Conservation (phyloP, 306 rosid species). For the Sesbania bispinosa region DNA sequence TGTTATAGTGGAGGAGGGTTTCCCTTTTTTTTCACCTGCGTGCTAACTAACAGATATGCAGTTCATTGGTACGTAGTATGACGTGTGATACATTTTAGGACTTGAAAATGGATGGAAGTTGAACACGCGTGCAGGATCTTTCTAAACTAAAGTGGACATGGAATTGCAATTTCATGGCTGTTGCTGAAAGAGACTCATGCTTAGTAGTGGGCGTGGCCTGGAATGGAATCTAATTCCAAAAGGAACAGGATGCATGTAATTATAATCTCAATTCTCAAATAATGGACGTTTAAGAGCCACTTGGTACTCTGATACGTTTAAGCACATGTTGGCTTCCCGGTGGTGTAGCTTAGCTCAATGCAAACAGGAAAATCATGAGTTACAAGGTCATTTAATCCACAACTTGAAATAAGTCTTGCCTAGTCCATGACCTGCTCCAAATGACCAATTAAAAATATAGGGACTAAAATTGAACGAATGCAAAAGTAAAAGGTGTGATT, state of each 20-base stretch:
- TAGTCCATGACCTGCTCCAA: no score
- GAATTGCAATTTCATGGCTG: not conserved
- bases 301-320: no score
- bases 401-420: no score
- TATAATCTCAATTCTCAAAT: no score
- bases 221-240: constrained; percentile 27
- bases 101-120: not conserved
- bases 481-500: no score
- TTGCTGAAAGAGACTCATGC: not conserved
- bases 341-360: no score
- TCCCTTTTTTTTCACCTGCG: not conserved
- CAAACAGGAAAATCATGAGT: no score
- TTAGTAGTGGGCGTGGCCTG: not conserved
- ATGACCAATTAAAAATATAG: no score
- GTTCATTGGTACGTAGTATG: constrained; percentile 6
- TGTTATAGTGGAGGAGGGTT: not conserved
- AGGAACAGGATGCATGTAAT: constrained; percentile 11
- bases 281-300: not conserved
- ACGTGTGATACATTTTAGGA: not conserved
- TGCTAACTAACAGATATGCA: not conserved
- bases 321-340: no score
- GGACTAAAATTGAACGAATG: no score
- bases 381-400: no score
- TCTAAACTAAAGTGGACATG: not conserved
- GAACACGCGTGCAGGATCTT: not conserved